Evolutionary conservation across 2,329 filamentous ascomycete genomes (phyloP).

Genomic region (Tympanopsis confertula): DNA sequence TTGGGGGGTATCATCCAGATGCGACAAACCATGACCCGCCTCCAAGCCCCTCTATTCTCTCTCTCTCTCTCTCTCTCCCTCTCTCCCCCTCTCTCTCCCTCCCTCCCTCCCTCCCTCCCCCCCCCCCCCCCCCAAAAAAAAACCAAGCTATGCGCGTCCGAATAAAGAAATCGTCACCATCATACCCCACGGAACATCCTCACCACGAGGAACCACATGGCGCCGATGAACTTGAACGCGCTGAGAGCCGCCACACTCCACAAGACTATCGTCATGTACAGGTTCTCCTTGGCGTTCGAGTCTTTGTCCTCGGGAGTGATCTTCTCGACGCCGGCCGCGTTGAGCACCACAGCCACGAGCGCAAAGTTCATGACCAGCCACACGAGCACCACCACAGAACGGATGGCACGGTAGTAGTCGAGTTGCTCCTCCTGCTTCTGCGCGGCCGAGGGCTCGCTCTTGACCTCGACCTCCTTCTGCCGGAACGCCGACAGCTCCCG

Average conservation of each 20-base stretch:
- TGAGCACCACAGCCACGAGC: slow-evolving; percentile 74
- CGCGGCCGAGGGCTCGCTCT: slow-evolving; percentile 41
- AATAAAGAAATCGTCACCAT: no score
- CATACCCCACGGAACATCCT: slow-evolving; percentile 69
- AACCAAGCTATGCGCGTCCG: no score
- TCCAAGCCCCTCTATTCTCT: no score
- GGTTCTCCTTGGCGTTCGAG: slow-evolving; percentile 31
- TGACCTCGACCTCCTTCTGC: slow-evolving; percentile 63
- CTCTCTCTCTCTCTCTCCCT: no score
- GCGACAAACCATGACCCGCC: no score
- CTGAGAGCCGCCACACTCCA: slow-evolving; percentile 82
- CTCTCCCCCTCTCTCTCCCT: no score
- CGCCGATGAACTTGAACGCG: slow-evolving; percentile 76
- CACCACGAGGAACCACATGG: slow-evolving; percentile 84
- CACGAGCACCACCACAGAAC: slow-evolving; percentile 77
- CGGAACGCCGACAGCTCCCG: slow-evolving; percentile 66
- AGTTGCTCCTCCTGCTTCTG: slow-evolving; percentile 62
- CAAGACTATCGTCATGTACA: slow-evolving; percentile 78
- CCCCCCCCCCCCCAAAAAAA: no score
- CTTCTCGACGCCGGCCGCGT: slow-evolving; percentile 68
- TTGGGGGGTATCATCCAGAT: no score
- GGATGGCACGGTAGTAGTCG: slow-evolving; percentile 96
- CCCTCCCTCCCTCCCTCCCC: no score
- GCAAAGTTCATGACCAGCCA: slow-evolving; percentile 98
- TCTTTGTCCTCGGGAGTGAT: slow-evolving; percentile 32